Conservation (phyloP, 106 monocot species). For the Dendrobium nobile region DNA sequence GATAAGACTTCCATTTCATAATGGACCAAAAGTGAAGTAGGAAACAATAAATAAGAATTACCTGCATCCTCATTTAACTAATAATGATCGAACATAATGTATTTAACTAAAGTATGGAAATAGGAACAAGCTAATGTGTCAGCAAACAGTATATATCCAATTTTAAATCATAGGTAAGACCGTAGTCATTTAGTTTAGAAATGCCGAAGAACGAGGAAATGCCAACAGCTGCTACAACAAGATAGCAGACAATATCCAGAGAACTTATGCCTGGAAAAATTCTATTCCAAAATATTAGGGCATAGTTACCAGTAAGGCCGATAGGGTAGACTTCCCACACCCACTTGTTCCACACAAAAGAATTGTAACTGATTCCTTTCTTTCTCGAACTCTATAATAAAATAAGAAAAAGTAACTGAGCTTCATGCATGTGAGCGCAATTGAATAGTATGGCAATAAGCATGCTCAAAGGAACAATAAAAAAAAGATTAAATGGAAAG, state of each 20-base stretch:
- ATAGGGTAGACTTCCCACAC: constrained; percentile 96
- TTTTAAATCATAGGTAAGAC: not conserved
- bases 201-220: not conserved
- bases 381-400: constrained; percentile 65
- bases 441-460: not conserved
- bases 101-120: not conserved
- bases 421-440: not conserved
- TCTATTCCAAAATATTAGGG: not conserved
- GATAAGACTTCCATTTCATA: not conserved
- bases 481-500: not conserved
- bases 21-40: not conserved
- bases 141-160: not conserved
- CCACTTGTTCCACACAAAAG: constrained; percentile 98
- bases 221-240: not conserved
- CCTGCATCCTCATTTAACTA: not conserved
- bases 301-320: constrained; percentile 73
- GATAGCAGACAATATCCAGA: not conserved
- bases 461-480: not conserved
- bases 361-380: constrained; percentile 89
- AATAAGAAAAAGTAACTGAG: constrained; percentile 10
- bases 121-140: not conserved
- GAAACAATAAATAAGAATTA: not conserved
- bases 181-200: not conserved
- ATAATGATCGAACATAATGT: not conserved
- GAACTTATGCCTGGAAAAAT: not conserved